Evolutionary conservation across 805 yeast species (phyloP).

Genomic region (Lachancea cidri): DNA sequence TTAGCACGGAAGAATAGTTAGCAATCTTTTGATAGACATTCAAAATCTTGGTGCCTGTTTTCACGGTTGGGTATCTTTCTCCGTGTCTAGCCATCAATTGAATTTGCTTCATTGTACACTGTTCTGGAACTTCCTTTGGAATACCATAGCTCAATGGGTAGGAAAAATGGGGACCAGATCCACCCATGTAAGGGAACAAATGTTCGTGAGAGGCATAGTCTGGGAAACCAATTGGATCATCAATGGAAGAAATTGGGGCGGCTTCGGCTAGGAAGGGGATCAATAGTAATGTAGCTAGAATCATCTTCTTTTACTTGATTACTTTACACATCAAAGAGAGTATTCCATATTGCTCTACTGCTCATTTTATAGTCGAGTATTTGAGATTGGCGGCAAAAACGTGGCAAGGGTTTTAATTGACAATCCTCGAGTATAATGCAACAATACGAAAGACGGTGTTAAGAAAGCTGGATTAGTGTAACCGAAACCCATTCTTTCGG

Average conservation of each 20-base stretch:
- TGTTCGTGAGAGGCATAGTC: slow-evolving; percentile 17
- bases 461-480: no score
- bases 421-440: no score
- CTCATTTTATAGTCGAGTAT: not conserved
- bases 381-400: not conserved
- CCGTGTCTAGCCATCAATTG: slow-evolving; percentile 74
- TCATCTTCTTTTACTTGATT: not conserved
- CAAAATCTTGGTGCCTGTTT: slow-evolving; percentile 36
- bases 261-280: not conserved
- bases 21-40: slow-evolving; percentile 16
- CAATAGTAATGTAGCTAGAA: not conserved
- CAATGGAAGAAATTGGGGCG: not conserved
- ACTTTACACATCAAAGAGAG: not conserved
- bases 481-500: no score
- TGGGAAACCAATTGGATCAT: not conserved
- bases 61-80: slow-evolving; percentile 60
- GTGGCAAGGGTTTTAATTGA: not conserved
- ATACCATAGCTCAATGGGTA: slow-evolving; percentile 48
- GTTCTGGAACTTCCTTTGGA: slow-evolving; percentile 41
- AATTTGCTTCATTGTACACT: slow-evolving; percentile 57
- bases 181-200: slow-evolving; percentile 47
- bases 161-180: slow-evolving; percentile 51
- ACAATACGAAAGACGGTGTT: no score
- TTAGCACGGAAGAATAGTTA: slow-evolving; percentile 31
- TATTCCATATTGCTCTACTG: not conserved